Conservation (phyloP, 345 rosid genomes). For the Heritiera fomes region DNA sequence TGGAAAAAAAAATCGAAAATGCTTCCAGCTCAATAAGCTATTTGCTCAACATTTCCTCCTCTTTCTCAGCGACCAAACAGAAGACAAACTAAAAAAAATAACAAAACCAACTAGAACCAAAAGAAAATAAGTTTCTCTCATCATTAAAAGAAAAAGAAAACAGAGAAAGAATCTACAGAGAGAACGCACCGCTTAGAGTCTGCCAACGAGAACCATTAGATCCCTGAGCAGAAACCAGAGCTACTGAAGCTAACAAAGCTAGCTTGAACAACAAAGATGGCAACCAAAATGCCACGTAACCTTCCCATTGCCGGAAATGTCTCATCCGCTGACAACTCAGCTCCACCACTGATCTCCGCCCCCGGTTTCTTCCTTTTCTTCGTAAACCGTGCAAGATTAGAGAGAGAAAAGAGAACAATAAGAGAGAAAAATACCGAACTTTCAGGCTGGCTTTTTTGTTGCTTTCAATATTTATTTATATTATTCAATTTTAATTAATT, state of each 20-base stretch:
- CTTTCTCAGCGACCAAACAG: slow-evolving; percentile 15
- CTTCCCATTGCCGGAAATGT: slow-evolving; percentile 43
- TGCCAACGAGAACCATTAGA: slow-evolving; percentile 47
- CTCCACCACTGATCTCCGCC: slow-evolving; percentile 8
- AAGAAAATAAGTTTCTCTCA: background rate
- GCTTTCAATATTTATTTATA: slow-evolving; percentile 20
- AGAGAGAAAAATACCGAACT: slow-evolving; percentile 14
- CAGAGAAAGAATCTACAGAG: slow-evolving; percentile 2
- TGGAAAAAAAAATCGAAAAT: background rate
- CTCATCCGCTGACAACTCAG: slow-evolving; percentile 29
- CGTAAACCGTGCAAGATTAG: slow-evolving; percentile 25
- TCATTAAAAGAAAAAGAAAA: background rate
- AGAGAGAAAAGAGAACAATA: background rate
- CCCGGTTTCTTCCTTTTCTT: background rate
- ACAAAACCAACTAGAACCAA: background rate
- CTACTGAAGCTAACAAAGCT: slow-evolving; percentile 31
- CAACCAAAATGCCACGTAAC: slow-evolving; percentile 32
- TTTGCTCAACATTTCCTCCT: background rate
- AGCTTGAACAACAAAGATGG: slow-evolving; percentile 26
- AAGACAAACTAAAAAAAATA: too few species aligned
- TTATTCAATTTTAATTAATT: background rate
- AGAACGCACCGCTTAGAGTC: slow-evolving; percentile 50
- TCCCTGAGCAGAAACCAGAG: slow-evolving; percentile 61
- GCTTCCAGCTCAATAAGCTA: background rate
- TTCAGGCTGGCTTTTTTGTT: slow-evolving; percentile 27